Evolutionary conservation across 2,329 filamentous ascomycete genomes (phyloP).

Genomic region (Sclerotinia borealis): DNA sequence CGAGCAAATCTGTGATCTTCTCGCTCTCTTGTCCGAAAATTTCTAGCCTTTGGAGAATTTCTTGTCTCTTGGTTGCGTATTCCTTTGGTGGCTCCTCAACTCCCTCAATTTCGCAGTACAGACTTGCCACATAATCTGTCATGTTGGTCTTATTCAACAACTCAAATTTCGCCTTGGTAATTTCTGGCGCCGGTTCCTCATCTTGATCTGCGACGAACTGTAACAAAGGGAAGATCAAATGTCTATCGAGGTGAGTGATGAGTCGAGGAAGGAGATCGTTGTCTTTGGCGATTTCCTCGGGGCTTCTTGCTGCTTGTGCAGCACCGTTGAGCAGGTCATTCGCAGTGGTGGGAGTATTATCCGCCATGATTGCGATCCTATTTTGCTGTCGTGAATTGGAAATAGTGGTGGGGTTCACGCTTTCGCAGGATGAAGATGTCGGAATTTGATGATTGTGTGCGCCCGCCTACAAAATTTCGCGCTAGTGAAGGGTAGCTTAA

Average conservation of each 20-base stretch:
- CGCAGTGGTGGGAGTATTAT: conserved; percentile 31
- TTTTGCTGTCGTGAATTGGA: conserved; percentile 15
- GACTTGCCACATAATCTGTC: conserved; percentile 91
- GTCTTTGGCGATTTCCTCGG: conserved; percentile 44
- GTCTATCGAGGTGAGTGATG: conserved; percentile 86
- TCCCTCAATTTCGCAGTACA: conserved; percentile 85
- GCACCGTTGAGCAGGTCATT: conserved; percentile 17
- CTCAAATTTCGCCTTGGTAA: conserved; percentile 83
- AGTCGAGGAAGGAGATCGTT: conserved; percentile 71
- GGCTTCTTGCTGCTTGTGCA: conserved; percentile 38
- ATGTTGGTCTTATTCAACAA: conserved; percentile 97
- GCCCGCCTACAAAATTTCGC: conserved; percentile 15
- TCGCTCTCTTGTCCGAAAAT: conserved; percentile 80
- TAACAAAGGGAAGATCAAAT: conserved; percentile 92
- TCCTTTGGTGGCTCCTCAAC: conserved; percentile 73
- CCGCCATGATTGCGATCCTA: conserved; percentile 43
- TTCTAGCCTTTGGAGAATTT: conserved; percentile 76
- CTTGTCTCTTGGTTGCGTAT: conserved; percentile 82
- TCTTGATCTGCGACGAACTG: conserved; percentile 84
- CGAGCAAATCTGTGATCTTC: conserved; percentile 82
- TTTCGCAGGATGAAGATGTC: conserved; percentile 13
- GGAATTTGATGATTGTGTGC: conserved; percentile 23
- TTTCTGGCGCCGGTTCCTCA: conserved; percentile 66
- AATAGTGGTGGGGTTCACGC: conserved; percentile 13
- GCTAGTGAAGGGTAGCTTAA: conserved; percentile 16